A percentile compares a stretch with the other conserved stretches of the same genome.
Conservation (phyloP, 495 filamentous ascomycete genomes). For the Aspergillus sparsus region DNA sequence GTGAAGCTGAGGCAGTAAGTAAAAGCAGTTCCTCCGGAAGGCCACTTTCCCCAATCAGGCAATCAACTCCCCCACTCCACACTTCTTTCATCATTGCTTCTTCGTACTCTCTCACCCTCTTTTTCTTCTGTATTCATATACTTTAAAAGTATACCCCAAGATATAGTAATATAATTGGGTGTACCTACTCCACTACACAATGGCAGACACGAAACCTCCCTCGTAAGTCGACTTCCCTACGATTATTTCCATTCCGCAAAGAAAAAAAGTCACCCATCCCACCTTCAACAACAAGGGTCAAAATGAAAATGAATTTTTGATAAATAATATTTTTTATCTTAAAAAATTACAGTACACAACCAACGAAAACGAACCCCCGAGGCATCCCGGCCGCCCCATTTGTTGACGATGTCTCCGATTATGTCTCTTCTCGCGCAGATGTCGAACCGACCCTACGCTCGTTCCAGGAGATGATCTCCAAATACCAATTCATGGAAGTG, state of each 20-base stretch:
- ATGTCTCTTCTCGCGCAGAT: constrained; percentile 80
- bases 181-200: constrained; percentile 16
- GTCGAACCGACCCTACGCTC: constrained; percentile 86
- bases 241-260: not conserved
- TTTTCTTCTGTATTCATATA: constrained; percentile 1
- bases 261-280: constrained; percentile 1
- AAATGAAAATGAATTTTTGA: too few relatives aligned
- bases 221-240: constrained; percentile 15
- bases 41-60: constrained; percentile 26
- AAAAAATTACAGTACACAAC: constrained; percentile 21
- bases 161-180: not conserved
- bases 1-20: constrained; percentile 6
- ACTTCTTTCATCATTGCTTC: constrained; percentile 20
- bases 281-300: not conserved
- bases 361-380: constrained; percentile 72
- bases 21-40: not conserved
- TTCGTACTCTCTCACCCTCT: not conserved
- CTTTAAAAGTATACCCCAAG: too few relatives aligned
- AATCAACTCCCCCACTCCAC: constrained; percentile 28
- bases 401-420: constrained; percentile 94
- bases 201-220: constrained; percentile 24
- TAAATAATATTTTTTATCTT: not conserved
- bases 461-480: constrained; percentile 99
- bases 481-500: constrained; percentile 99
- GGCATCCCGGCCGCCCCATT: constrained; percentile 96